A percentile compares a stretch with the other conserved stretches of the same genome.
Evolutionary conservation across 1,284 basidiomycete genomes (phyloP).

Genomic region (Calocybe gambosa): DNA sequence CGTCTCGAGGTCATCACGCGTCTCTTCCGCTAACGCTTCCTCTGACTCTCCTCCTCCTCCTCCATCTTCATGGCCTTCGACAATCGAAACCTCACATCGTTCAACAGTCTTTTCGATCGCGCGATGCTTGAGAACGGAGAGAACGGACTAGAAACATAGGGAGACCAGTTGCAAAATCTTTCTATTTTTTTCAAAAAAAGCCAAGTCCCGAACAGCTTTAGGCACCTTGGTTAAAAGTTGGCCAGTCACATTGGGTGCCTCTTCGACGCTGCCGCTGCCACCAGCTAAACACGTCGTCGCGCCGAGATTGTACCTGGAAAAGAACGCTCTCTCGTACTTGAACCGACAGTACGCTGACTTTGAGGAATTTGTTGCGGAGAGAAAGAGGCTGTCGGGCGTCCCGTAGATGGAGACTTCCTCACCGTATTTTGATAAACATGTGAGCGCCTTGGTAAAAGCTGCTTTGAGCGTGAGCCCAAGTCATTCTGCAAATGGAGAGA

Average conservation of each 20-base stretch:
- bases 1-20: conserved; percentile 61
- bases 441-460: conserved; percentile 69
- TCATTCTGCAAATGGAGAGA: neutral
- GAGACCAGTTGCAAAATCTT: neutral
- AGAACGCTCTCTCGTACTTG: conserved; percentile 62
- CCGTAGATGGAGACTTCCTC: conserved; percentile 70
- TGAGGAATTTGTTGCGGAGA: conserved; percentile 71
- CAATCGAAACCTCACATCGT: conserved; percentile 64
- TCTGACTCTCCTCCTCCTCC: conserved; percentile 19
- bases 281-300: conserved; percentile 17
- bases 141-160: conserved; percentile 42
- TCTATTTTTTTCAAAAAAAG: too few species aligned
- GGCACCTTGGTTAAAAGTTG: conserved; percentile 64
- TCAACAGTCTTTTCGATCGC: conserved; percentile 71
- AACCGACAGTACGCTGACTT: conserved; percentile 78
- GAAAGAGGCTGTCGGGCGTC: conserved; percentile 47
- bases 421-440: conserved; percentile 73
- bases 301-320: conserved; percentile 54
- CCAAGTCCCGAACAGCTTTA: too few species aligned
- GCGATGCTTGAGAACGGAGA: conserved; percentile 67
- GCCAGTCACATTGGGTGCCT: conserved; percentile 39
- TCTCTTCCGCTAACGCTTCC: conserved; percentile 35
- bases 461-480: conserved; percentile 9
- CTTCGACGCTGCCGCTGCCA: conserved; percentile 24
- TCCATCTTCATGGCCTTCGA: conserved; percentile 38